phyloP scores from a whole-genome alignment of 192 early-diverging fungal genomes.

The Coemansia sp. region DNA sequence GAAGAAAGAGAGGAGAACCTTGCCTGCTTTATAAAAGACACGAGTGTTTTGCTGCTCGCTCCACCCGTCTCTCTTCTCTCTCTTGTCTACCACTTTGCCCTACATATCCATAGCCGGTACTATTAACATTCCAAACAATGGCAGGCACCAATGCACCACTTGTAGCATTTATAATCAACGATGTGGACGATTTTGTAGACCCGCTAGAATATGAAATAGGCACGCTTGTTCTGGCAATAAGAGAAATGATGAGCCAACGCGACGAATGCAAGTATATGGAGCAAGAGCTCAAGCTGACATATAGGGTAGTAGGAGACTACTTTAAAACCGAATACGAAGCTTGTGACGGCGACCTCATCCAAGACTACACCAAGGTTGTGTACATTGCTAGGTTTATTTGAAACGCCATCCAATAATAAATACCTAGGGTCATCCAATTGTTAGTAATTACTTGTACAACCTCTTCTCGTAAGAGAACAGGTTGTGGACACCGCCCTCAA shows the following conservation, averaged over 20 bases:
- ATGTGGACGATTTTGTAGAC: not conserved
- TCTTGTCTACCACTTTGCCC: not conserved
- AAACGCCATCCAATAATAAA: too few species aligned
- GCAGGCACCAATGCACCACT: not conserved
- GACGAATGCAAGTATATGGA: not conserved
- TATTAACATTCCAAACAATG: not conserved
- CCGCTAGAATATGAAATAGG: not conserved
- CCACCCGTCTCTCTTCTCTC: not conserved
- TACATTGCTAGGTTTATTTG: not conserved
- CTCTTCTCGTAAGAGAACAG: conserved; percentile 83
- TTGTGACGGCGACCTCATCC: not conserved
- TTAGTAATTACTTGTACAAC: conserved; percentile 54
- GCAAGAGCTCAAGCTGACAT: not conserved
- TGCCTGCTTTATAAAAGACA: not conserved
- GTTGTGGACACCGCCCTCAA: conserved; percentile 96
- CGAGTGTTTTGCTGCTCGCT: not conserved
- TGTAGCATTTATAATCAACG: not conserved
- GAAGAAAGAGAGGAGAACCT: not conserved
- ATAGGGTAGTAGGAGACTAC: not conserved
- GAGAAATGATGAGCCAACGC: not conserved
- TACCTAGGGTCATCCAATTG: not conserved
- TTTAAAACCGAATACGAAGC: not conserved
- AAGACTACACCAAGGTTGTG: not conserved
- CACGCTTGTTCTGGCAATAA: not conserved
- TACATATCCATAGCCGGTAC: not conserved